Conservation (phyloP, 306 rosid genomes). For the Quercus berberidifolia region DNA sequence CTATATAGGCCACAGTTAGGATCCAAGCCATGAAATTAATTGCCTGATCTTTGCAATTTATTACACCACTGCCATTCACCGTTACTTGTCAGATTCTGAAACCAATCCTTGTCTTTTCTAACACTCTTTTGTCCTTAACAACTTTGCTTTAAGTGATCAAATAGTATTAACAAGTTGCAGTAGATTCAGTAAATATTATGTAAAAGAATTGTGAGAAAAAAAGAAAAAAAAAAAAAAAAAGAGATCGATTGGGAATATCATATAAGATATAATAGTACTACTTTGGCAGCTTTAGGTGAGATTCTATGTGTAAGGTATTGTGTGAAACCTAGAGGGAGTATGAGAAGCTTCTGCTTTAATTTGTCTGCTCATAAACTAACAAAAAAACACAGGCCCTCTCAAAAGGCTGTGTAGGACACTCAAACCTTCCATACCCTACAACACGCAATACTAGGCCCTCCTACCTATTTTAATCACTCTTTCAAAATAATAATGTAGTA, state of each 20-base stretch:
- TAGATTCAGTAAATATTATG: constrained; percentile 9
- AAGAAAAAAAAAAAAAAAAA: neutral
- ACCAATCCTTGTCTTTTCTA: neutral
- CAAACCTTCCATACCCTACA: constrained; percentile 51
- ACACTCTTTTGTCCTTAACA: too few species aligned
- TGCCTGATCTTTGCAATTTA: constrained; percentile 15
- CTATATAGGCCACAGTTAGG: constrained; percentile 69
- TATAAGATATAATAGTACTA: neutral
- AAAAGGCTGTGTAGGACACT: constrained; percentile 53
- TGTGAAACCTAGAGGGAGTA: constrained; percentile 69
- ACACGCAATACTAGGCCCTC: constrained; percentile 65
- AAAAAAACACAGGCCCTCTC: constrained; percentile 41
- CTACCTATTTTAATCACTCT: constrained; percentile 12
- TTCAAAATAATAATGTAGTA: neutral
- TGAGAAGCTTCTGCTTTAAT: constrained; percentile 87
- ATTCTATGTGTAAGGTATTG: constrained; percentile 60
- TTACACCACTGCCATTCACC: constrained; percentile 3
- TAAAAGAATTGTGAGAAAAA: neutral
- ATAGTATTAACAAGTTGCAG: neutral
- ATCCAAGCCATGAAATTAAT: neutral
- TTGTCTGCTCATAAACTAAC: constrained; percentile 93
- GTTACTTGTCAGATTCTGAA: neutral
- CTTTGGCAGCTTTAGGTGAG: constrained; percentile 60
- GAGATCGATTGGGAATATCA: neutral
- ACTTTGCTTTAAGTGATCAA: neutral